Evolutionary conservation across 768 basidiomycete genomes (phyloP), one percentile per base, ranked within the genome.

Genomic region (Mycena rosella): DNA sequence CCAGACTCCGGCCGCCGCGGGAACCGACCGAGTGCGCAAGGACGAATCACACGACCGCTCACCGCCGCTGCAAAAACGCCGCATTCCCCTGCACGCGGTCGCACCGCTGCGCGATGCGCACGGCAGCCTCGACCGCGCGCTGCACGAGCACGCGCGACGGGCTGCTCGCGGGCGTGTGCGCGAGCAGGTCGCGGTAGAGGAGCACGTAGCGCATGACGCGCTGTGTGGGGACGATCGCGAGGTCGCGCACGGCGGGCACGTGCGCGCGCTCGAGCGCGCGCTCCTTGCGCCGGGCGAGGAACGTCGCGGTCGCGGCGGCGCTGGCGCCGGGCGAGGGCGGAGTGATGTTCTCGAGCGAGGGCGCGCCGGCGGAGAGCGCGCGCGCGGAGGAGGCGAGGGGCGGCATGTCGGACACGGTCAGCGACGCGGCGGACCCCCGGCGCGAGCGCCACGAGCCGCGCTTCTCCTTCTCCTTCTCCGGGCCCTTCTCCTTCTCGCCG

Each of bases 141-240:
- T 88, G 86, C 9, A 90, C 86, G 52, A 90, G 78, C 18, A 82
- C 78, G 48, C 83, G 81, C 0, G 88, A 84, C 4, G 89, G 86
- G 17, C 88, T 87, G 10, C 81, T 80, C 10, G 74, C 65, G 5
- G 90, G 87, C 13, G 88, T 89, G 71, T 86, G 83, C 30, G 84
- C 78, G 24, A 90, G 78, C 15, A 91, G 79, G 72, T 89, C 89
- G 78, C 80, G 81, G 68, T 87, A 91, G 45, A 90, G 78, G 45
- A 91, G 68, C 5, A 89, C 90, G 73, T 91, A 91, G 69, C 90
- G 82, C 80, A 86, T 87, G n/a, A 90, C 83, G 32, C 90, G 79
- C 75, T 91, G 90, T 13, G 87, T 86, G 15, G 90, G 90, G 65
- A 88, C 77, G 68, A 91, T 91, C 2, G 88, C 90, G 11, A 91